These are phyloP conservation scores for Pterocarpus macrocarpus DNA, from an alignment of 306 rosid species.

Conservation along the genomic window DNA sequence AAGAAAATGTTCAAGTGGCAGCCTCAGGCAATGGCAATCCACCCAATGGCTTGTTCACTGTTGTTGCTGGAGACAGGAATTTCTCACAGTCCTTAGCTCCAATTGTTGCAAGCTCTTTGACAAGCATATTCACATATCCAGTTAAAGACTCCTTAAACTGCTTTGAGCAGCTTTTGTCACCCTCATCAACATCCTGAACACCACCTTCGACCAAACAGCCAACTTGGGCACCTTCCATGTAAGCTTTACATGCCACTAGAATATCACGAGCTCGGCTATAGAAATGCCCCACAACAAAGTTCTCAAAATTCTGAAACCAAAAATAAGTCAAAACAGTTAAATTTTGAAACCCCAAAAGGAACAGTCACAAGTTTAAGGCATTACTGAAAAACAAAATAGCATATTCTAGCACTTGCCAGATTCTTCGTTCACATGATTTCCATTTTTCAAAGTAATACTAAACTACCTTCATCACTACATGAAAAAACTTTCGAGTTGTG, in stretches of 20 bases:
- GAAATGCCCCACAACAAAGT: constrained; percentile 84
- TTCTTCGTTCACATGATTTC: constrained; percentile 6
- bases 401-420: constrained; percentile 27
- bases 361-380: background rate
- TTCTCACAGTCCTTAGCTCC: constrained; percentile 73
- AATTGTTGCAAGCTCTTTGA: constrained; percentile 52
- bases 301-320: constrained; percentile 78
- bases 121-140: constrained; percentile 55
- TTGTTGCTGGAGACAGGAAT: constrained; percentile 49
- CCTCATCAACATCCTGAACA: constrained; percentile 74
- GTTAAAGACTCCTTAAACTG: constrained; percentile 60
- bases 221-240: constrained; percentile 86
- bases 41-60: constrained; percentile 34
- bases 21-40: constrained; percentile 42
- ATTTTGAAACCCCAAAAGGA: constrained; percentile 1
- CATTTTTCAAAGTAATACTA: constrained; percentile 18
- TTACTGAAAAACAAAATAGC: background rate
- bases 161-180: constrained; percentile 75
- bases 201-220: constrained; percentile 84
- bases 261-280: constrained; percentile 68
- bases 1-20: constrained; percentile 48
- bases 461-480: background rate
- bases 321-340: constrained; percentile 29
- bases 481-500: background rate
- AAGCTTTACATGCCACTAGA: constrained; percentile 83